phyloP scores from a whole-genome alignment of 305 asterid species.

The Solanum hybrid region DNA sequence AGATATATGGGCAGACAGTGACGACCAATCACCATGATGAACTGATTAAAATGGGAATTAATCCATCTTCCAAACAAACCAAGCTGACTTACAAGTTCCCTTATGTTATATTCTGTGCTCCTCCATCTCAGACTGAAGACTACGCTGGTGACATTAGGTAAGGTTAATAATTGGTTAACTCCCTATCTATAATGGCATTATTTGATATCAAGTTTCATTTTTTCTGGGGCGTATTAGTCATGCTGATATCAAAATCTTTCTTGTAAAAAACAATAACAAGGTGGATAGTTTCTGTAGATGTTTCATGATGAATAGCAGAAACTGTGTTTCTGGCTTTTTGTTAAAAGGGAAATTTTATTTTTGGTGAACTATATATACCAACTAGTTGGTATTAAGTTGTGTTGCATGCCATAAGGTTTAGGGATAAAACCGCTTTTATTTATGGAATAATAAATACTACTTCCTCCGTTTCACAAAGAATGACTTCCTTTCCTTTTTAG shows the following conservation, averaged over 20 bases:
- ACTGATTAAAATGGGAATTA: slow-evolving; percentile 64
- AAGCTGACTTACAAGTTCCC: slow-evolving; percentile 51
- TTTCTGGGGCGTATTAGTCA: neutral
- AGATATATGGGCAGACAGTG: slow-evolving; percentile 71
- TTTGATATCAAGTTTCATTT: neutral
- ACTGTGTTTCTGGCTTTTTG: neutral
- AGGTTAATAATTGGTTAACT: neutral
- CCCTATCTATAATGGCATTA: neutral
- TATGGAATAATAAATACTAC: neutral
- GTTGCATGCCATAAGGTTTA: neutral
- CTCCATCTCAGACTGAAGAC: slow-evolving; percentile 61
- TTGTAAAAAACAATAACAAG: neutral
- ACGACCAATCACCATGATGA: slow-evolving; percentile 81
- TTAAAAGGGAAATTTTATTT: neutral
- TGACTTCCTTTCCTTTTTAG: too few relatives aligned
- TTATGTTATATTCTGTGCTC: slow-evolving; percentile 91
- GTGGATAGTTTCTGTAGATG: neutral
- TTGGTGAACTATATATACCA: neutral
- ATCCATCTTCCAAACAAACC: slow-evolving; percentile 59
- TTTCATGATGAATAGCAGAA: neutral
- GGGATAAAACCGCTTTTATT: neutral
- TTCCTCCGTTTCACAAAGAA: too few relatives aligned
- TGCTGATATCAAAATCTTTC: neutral
- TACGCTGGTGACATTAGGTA: slow-evolving; percentile 85
- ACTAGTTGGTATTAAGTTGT: neutral